phyloP scores from a whole-genome alignment of 2,329 filamentous ascomycete species.

The Phaeosphaeriaceae sp. region DNA sequence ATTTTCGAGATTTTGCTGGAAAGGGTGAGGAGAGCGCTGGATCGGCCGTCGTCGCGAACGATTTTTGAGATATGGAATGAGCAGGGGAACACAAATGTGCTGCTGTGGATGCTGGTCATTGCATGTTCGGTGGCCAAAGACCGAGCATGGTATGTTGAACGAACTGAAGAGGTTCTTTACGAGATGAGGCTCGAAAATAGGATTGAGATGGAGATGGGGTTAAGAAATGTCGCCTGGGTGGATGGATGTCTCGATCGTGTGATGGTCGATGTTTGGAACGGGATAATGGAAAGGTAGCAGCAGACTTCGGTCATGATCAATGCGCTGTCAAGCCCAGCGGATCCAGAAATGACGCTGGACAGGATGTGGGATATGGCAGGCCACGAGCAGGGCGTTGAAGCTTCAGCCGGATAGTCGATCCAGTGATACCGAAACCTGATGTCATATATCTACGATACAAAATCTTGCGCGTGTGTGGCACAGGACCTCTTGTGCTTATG shows the following conservation, averaged over 20 bases:
- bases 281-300: background rate
- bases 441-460: too few relatives aligned
- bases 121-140: conserved; percentile 18
- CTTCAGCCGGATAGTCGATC: background rate
- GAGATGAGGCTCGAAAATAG: conserved; percentile 15
- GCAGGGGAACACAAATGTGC: conserved; percentile 23
- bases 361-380: background rate
- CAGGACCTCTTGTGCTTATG: too few relatives aligned
- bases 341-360: background rate
- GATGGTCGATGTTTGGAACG: conserved; percentile 17
- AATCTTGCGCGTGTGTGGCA: too few relatives aligned
- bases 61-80: conserved; percentile 18
- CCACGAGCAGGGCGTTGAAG: background rate
- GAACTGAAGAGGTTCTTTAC: conserved; percentile 1
- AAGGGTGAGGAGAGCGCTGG: conserved; percentile 16
- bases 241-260: conserved; percentile 22
- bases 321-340: too few relatives aligned
- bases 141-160: conserved; percentile 24
- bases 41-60: conserved; percentile 8
- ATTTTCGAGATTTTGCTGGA: conserved; percentile 28
- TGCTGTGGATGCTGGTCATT: conserved; percentile 32
- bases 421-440: too few relatives aligned
- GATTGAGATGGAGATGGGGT: conserved; percentile 11
- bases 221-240: conserved; percentile 32
- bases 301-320: background rate